Evolutionary conservation across 1,139 yeast genomes (phyloP).

Genomic region (Diutina sp.): DNA sequence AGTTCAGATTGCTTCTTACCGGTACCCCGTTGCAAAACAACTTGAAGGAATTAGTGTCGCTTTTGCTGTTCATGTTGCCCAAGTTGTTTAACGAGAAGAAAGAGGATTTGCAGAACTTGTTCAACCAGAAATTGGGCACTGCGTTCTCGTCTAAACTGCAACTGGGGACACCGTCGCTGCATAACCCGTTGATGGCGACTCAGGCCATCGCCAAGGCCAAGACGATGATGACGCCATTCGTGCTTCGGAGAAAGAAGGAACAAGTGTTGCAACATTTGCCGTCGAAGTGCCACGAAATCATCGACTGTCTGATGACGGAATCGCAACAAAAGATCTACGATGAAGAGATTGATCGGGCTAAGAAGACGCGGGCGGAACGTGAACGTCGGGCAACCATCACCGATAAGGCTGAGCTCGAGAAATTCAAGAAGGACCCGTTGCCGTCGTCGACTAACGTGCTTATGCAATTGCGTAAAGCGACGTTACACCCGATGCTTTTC

Average conservation of each 20-base stretch:
- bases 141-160: constrained; percentile 37
- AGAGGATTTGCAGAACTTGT: constrained; percentile 70
- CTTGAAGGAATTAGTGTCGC: constrained; percentile 75
- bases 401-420: constrained; percentile 22
- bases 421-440: constrained; percentile 21
- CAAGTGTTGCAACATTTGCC: constrained; percentile 90
- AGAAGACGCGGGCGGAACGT: constrained; percentile 34
- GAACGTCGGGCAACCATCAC: constrained; percentile 32
- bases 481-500: constrained; percentile 64
- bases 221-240: constrained; percentile 97
- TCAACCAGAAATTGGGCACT: constrained; percentile 46
- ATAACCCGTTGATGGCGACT: constrained; percentile 74
- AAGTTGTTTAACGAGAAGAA: constrained; percentile 65
- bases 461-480: constrained; percentile 63
- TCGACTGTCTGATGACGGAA: constrained; percentile 48
- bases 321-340: constrained; percentile 52
- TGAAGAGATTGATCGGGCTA: constrained; percentile 36
- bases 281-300: constrained; percentile 49
- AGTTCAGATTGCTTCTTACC: constrained; percentile 73
- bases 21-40: constrained; percentile 97
- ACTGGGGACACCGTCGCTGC: constrained; percentile 27
- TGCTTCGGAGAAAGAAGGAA: constrained; percentile 78
- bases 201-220: constrained; percentile 90
- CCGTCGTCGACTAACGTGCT: constrained; percentile 40
- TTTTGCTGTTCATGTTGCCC: constrained; percentile 85